Percentiles rank a stretch among this genome's conserved stretches.
These are phyloP conservation scores for Rhodotorula mucilaginosa DNA, from an alignment of 1,284 basidiomycete species.

Conservation along the genomic window DNA sequence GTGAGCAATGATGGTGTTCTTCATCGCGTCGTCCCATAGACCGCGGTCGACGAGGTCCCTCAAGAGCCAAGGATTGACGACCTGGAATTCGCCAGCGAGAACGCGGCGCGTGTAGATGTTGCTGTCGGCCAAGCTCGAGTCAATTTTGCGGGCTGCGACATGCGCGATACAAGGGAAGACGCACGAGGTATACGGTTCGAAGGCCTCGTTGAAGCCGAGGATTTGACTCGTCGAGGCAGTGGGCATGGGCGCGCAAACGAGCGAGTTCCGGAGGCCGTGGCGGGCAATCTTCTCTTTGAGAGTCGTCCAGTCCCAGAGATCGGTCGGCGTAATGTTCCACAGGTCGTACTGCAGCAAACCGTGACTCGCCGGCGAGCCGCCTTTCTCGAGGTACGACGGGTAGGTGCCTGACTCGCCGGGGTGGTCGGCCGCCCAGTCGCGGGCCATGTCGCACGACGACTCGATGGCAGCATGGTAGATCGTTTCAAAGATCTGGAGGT, in stretches of 20 bases:
- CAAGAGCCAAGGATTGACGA: constrained; percentile 97
- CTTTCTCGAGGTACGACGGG: constrained; percentile 68
- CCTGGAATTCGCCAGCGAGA: constrained; percentile 99
- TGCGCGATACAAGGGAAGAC: constrained; percentile 31
- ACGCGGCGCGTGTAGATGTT: constrained; percentile 99
- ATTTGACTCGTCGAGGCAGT: constrained; percentile 99
- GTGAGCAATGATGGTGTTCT: constrained; percentile 98
- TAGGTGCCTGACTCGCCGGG: constrained; percentile 72
- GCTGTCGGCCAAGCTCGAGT: constrained; percentile 51
- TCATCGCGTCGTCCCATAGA: constrained; percentile 98
- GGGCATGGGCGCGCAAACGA: constrained; percentile 96
- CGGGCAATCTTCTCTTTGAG: constrained; percentile 86
- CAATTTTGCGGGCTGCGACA: not conserved
- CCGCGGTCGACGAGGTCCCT: constrained; percentile 93
- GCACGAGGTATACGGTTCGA: constrained; percentile 90
- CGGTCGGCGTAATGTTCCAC: constrained; percentile 89
- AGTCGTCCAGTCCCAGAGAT: constrained; percentile 90
- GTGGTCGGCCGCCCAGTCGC: constrained; percentile 31
- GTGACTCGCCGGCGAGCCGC: constrained; percentile 79
- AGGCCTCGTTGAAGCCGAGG: constrained; percentile 97
- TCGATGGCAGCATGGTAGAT: constrained; percentile 97
- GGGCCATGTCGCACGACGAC: constrained; percentile 84
- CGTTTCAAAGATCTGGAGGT: constrained; percentile 97
- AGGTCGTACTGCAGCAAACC: constrained; percentile 93
- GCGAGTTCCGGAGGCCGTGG: constrained; percentile 86